phyloP scores from a whole-genome alignment of 2,329 filamentous ascomycete genomes.

The Leptographium radiaticola region DNA sequence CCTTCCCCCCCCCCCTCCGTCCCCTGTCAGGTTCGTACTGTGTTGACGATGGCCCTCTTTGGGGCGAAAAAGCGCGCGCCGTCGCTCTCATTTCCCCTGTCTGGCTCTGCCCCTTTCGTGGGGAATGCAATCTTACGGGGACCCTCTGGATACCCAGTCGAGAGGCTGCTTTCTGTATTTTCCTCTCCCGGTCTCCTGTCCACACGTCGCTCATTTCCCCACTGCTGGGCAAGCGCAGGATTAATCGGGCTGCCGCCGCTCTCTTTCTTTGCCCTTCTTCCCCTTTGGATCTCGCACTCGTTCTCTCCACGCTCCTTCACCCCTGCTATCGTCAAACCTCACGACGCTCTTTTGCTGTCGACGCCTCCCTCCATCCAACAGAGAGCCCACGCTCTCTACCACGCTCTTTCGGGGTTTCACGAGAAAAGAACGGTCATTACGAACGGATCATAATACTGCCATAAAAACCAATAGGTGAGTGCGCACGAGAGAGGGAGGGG shows the following conservation, averaged over 20 bases:
- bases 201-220: not conserved
- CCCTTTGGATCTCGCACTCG: constrained; percentile 12
- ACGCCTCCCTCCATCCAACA: constrained; percentile 31
- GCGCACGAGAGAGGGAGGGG: not conserved
- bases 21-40: not conserved
- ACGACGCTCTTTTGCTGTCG: constrained; percentile 10
- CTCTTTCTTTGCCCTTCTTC: constrained; percentile 4
- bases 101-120: constrained; percentile 1
- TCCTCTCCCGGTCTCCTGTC: not conserved
- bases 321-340: constrained; percentile 2
- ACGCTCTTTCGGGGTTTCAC: constrained; percentile 36
- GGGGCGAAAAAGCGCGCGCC: constrained; percentile 1
- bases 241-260: not conserved
- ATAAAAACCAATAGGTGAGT: not conserved
- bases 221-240: not conserved
- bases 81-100: constrained; percentile 6
- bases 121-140: constrained; percentile 6
- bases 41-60: not conserved
- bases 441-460: not conserved
- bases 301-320: constrained; percentile 1
- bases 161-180: not conserved
- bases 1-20: not conserved
- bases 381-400: constrained; percentile 39
- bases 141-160: not conserved
- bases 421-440: constrained; percentile 1